Base-by-base conservation (phyloP, 768 basidiomycete species). In the Mycena epipterygia region DNA sequence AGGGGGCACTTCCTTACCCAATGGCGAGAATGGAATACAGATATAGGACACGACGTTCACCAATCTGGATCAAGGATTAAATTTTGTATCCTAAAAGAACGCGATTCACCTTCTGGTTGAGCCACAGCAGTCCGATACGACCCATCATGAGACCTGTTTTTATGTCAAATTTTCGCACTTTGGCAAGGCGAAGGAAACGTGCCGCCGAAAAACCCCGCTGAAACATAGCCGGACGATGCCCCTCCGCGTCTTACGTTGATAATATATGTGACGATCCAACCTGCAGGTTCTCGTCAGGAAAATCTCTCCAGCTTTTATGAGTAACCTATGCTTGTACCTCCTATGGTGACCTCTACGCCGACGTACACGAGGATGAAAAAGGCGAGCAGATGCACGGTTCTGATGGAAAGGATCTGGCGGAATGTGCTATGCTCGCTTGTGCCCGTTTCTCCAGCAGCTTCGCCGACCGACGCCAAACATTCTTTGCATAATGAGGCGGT, bases 261-360 rank as follows among this genome's bases (percentile, higher is more conserved):
- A 25, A 87, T 78, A 65, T 85, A 93, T 0, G 92, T 91, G 12
- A 91, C 91, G 41, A 91, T 92, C 92, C 92, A 93, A 3, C 92
- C 91, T 89, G 53, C 37, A 51, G 6, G 5, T 32, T n/a, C n/a
- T 23, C 35, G 12, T 35, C 49, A 32, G 19, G n/a, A 42, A 42
- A 35, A 9, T 32, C n/a, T 16, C 13, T 11, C 27, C 33, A 4
- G 35, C 65, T 25, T 25, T 56, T 21, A 21, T 11, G 2, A 2
- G 12, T 6, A 27, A 66, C 21, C n/a, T n/a, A n/a, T n/a, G n/a
- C n/a, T n/a, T n/a, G 13, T 35, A 85, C 87, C 87, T 67, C 87
- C 87, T 58, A 86, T 84, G 0, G 86, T 88, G 0, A 92, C 90
- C 73, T 93, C 92, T 2, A 90, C 86, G 12, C 92, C 92, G 29